Evolutionary conservation across 1,139 yeast genomes (phyloP).

Genomic region (Lodderomyces elongisporus): DNA sequence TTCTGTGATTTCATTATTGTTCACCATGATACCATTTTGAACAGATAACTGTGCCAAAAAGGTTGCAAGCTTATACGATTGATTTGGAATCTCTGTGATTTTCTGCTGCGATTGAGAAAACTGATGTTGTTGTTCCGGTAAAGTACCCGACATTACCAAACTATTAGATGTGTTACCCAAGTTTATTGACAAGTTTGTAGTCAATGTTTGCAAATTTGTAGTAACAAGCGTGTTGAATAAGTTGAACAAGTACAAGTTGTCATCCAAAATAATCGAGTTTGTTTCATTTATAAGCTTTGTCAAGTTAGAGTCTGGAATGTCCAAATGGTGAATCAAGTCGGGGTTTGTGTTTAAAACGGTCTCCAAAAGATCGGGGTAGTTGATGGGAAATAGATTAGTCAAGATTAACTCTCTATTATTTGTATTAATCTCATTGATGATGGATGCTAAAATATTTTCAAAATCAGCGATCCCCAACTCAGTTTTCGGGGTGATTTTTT

Average conservation of each 20-base stretch:
- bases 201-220: slow-evolving; percentile 27
- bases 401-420: slow-evolving; percentile 34
- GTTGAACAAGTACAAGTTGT: slow-evolving; percentile 27
- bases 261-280: slow-evolving; percentile 24
- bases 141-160: slow-evolving; percentile 10
- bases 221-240: slow-evolving; percentile 27
- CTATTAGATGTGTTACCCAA: slow-evolving; percentile 13
- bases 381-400: slow-evolving; percentile 41
- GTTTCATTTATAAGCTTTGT: slow-evolving; percentile 45
- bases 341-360: slow-evolving; percentile 45
- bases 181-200: slow-evolving; percentile 21
- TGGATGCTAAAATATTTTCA: slow-evolving; percentile 22
- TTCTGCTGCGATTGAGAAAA: too few relatives aligned
- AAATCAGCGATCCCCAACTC: slow-evolving; percentile 63
- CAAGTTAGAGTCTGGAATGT: slow-evolving; percentile 35
- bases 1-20: slow-evolving; percentile 25
- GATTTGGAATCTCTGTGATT: slow-evolving; percentile 18
- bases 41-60: slow-evolving; percentile 63
- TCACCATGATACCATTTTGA: slow-evolving; percentile 56
- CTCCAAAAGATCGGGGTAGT: slow-evolving; percentile 38
- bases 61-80: slow-evolving; percentile 57
- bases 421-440: slow-evolving; percentile 33
- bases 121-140: slow-evolving; percentile 6
- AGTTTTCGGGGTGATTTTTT: slow-evolving; percentile 62
- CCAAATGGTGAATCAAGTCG: slow-evolving; percentile 35